These are phyloP conservation scores for Porphyridium purpureum DNA, from an alignment of 23 red algal species.

Conservation along the genomic window DNA sequence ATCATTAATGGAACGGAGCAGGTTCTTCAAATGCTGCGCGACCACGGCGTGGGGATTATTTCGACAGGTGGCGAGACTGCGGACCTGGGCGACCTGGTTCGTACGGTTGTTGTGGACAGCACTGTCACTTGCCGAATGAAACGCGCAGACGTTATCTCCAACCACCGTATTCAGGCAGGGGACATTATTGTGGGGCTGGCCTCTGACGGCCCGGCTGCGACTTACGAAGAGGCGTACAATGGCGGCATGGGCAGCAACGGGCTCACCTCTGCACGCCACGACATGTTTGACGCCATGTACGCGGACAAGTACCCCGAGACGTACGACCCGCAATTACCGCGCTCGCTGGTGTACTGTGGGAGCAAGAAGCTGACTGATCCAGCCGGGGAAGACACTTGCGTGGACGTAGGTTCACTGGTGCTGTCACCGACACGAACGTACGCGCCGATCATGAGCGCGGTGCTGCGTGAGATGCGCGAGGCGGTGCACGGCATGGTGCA, in stretches of 20 bases:
- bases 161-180: background rate
- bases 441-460: background rate
- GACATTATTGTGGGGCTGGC: background rate
- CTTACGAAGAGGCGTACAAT: background rate
- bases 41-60: background rate
- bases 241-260: background rate
- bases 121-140: background rate
- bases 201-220: background rate
- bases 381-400: background rate
- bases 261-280: background rate
- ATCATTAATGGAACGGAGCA: conserved; percentile 1
- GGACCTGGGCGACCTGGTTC: background rate
- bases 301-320: background rate
- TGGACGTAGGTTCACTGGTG: background rate
- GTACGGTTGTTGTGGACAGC: background rate
- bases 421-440: conserved; percentile 1
- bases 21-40: background rate
- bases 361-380: too few species aligned
- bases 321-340: background rate
- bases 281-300: background rate
- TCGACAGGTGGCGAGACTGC: conserved; percentile 1
- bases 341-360: background rate
- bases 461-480: background rate
- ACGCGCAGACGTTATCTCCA: background rate
- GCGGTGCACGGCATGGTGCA: background rate